phyloP scores from a whole-genome alignment of 441 rosid genomes.

The Kokia cookei region DNA sequence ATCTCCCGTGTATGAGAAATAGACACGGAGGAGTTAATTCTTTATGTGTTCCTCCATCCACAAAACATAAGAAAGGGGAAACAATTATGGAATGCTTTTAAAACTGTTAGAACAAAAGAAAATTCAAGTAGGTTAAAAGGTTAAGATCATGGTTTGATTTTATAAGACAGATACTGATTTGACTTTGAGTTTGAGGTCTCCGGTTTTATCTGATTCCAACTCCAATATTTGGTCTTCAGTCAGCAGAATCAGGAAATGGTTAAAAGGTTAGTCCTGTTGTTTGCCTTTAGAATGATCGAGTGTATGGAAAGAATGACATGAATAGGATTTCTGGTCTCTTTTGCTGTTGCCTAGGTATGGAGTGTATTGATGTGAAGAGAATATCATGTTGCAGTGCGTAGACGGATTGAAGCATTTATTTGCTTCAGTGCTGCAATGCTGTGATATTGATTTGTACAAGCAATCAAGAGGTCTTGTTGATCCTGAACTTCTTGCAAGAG shows the following conservation, averaged over 20 bases:
- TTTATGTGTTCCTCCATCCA: background rate
- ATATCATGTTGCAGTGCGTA: slow-evolving; percentile 88
- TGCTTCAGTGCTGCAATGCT: slow-evolving; percentile 62
- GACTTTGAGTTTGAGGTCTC: background rate
- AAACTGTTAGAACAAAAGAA: too few relatives aligned
- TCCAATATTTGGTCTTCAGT: background rate
- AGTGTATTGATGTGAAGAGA: slow-evolving; percentile 52
- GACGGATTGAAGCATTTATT: slow-evolving; percentile 58
- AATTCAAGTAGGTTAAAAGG: too few relatives aligned
- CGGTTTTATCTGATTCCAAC: background rate
- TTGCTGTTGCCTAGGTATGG: slow-evolving; percentile 54
- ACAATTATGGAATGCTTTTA: too few relatives aligned
- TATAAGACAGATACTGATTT: background rate
- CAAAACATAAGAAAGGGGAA: too few relatives aligned
- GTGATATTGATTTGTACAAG: slow-evolving; percentile 69
- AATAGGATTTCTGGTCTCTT: background rate
- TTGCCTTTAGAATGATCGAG: background rate
- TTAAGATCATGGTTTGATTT: background rate
- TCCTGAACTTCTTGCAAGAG: slow-evolving; percentile 92
- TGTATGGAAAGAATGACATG: background rate
- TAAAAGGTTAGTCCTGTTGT: slow-evolving; percentile 10
- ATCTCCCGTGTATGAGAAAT: background rate
- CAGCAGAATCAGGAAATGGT: slow-evolving; percentile 14
- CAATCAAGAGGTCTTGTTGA: slow-evolving; percentile 79
- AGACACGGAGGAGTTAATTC: background rate